Conservation (phyloP, 225 moss, liverwort and hornwort species). For the Pseudisothecium myosuroides region DNA sequence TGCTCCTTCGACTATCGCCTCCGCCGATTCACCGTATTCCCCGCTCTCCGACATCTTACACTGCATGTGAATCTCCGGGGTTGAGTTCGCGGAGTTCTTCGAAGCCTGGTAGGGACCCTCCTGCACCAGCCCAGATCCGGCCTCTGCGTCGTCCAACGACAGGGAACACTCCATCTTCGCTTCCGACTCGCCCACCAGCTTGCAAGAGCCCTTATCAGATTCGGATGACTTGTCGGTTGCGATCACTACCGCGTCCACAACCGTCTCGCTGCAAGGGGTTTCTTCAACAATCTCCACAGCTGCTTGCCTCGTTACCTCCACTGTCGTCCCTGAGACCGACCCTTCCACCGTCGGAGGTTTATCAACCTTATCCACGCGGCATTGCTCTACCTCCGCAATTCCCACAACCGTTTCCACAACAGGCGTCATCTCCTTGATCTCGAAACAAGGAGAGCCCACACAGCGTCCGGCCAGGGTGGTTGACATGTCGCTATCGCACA, state of each 20-base stretch:
- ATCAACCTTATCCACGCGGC: neutral
- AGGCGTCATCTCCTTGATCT: conserved; percentile 10
- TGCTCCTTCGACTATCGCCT: conserved; percentile 4
- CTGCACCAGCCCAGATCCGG: conserved; percentile 8
- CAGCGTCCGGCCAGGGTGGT: conserved; percentile 1
- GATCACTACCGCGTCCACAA: neutral
- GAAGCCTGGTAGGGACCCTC: neutral
- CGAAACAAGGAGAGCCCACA: neutral
- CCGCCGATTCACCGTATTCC: conserved; percentile 33
- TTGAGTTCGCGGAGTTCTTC: conserved; percentile 1
- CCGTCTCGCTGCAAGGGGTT: conserved; percentile 6
- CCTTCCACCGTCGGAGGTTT: neutral
- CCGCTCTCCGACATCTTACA: conserved; percentile 44
- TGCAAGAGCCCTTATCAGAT: conserved; percentile 1
- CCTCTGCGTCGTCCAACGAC: conserved; percentile 16
- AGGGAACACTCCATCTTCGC: conserved; percentile 3
- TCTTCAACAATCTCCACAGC: conserved; percentile 30
- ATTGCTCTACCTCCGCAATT: conserved; percentile 9
- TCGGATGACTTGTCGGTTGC: conserved; percentile 3
- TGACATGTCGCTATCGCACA: conserved; percentile 38
- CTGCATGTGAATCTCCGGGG: conserved; percentile 25
- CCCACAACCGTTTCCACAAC: neutral
- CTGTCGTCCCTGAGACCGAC: neutral
- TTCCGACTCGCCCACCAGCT: neutral
- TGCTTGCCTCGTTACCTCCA: conserved; percentile 6